Base-by-base conservation (phyloP, 2,329 filamentous ascomycete species). In the Akanthomyces uredinophilus region DNA sequence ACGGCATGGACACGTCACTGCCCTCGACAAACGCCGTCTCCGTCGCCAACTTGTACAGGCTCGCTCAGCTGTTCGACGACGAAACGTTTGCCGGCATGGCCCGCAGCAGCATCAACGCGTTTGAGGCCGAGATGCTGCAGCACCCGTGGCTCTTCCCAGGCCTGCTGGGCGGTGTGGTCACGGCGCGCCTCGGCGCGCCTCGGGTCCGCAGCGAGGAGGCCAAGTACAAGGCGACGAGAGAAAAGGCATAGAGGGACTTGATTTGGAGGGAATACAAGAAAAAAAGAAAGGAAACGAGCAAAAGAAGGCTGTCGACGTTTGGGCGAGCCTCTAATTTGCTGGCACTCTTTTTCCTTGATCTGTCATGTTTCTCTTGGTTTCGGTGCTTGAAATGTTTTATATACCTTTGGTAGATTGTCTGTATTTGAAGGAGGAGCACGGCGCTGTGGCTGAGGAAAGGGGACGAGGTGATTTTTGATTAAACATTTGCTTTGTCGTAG, bases 111-210 rank as follows among this genome's bases (percentile, higher is more conserved):
- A 86, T 93, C 64, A 86, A 87, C 64, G 91, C 92, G 0, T 99
- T 99, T 67, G 91, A 96, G 68, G 88, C 90, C 0, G 95, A 99
- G 76, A 87, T 96, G 67, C 81, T 96, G 70, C 92, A 98, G 73
- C 92, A 98, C 69, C 92, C 95, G 0, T 96, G 95, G 81, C 81
- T 98, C 2, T 98, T 96, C 75, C 88, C 91, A 0, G 90, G 90
- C 4, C 81, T 98, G 68, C 81, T 98, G 68, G 84, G 86, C 4
- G 84, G 84, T 0, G 85, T 98, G 2, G 91, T 96, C 11, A 85
- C 87, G 1, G 85, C 88, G 4, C 84, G 88, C 63, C 75, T 96
- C 3, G 92, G 92, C 0, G 82, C 87, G 2, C 82, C 82, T 60
- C 69, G 69, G 8, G 74, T 67, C 64, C 32, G 22, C 5, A 65